phyloP scores from a whole-genome alignment of 1,284 basidiomycete species.

The Naganishia sp. region DNA sequence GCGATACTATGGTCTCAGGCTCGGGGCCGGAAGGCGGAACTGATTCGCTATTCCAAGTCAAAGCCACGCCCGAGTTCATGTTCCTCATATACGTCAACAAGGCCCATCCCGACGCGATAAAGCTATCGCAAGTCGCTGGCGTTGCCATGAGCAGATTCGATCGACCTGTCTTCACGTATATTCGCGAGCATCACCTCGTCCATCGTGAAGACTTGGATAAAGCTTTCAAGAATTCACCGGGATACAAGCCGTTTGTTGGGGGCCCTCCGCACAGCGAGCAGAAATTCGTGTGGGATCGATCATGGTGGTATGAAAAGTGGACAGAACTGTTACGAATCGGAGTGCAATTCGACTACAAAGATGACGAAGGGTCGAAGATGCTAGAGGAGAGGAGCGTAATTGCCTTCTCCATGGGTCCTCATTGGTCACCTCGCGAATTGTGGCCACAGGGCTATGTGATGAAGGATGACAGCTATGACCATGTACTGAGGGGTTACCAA shows the following conservation, averaged over 20 bases:
- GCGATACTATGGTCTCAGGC: slow-evolving; percentile 1
- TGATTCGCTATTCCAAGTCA: slow-evolving; percentile 11
- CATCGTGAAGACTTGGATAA: slow-evolving; percentile 12
- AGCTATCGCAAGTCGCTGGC: slow-evolving; percentile 15
- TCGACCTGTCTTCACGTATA: slow-evolving; percentile 15
- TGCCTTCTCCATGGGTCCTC: slow-evolving; percentile 22
- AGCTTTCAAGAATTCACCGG: slow-evolving; percentile 8
- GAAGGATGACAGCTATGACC: background rate
- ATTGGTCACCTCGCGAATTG: slow-evolving; percentile 22
- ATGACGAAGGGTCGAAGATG: background rate
- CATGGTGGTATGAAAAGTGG: slow-evolving; percentile 24
- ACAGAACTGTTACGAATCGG: background rate
- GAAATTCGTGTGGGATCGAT: slow-evolving; percentile 17
- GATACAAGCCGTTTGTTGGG: slow-evolving; percentile 14
- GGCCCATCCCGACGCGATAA: background rate
- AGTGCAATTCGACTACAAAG: background rate
- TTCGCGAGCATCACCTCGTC: slow-evolving; percentile 28
- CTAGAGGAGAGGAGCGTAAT: slow-evolving; percentile 27
- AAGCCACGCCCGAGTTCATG: background rate
- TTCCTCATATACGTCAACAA: slow-evolving; percentile 15
- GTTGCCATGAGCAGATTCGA: slow-evolving; percentile 5
- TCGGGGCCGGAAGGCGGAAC: background rate
- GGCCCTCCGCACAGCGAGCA: slow-evolving; percentile 14
- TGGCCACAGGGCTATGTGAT: slow-evolving; percentile 3
- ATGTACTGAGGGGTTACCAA: slow-evolving; percentile 3